Evolutionary conservation across 2,329 filamentous ascomycete species (phyloP).

Genomic region (Simplicillium sp.): DNA sequence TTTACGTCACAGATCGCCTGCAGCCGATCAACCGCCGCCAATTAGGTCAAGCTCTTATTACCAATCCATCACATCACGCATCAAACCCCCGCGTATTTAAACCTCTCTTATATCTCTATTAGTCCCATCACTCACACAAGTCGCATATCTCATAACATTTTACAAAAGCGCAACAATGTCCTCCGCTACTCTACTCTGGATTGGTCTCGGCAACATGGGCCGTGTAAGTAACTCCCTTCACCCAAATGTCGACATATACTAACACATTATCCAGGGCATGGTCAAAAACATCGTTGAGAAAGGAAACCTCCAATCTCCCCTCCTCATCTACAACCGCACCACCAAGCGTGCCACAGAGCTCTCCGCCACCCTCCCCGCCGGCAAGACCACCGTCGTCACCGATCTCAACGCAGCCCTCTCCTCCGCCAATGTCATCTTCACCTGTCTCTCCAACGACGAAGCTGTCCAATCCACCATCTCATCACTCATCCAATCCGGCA

Average conservation of each 20-base stretch:
- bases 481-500: conserved; percentile 40
- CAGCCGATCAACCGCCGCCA: no score
- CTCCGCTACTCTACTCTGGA: conserved; percentile 57
- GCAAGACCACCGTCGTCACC: conserved; percentile 54
- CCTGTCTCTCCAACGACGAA: conserved; percentile 69
- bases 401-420: conserved; percentile 57
- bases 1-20: no score
- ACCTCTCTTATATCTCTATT: no score
- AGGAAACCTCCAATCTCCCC: conserved; percentile 57
- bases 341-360: conserved; percentile 55
- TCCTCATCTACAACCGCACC: conserved; percentile 77
- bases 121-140: no score
- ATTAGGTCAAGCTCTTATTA: no score
- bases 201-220: conserved; percentile 85
- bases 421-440: conserved; percentile 70
- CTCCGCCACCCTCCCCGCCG: conserved; percentile 45
- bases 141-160: no score
- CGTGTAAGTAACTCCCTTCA: conserved; percentile 41
- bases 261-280: conserved; percentile 55
- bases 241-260: conserved; percentile 1
- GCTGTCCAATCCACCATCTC: conserved; percentile 57
- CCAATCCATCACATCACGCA: no score
- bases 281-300: conserved; percentile 75
- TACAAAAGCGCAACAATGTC: conserved; percentile 34
- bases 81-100: no score